phyloP scores from a whole-genome alignment of 148 eudicot genomes.

The Diospyros lotus region DNA sequence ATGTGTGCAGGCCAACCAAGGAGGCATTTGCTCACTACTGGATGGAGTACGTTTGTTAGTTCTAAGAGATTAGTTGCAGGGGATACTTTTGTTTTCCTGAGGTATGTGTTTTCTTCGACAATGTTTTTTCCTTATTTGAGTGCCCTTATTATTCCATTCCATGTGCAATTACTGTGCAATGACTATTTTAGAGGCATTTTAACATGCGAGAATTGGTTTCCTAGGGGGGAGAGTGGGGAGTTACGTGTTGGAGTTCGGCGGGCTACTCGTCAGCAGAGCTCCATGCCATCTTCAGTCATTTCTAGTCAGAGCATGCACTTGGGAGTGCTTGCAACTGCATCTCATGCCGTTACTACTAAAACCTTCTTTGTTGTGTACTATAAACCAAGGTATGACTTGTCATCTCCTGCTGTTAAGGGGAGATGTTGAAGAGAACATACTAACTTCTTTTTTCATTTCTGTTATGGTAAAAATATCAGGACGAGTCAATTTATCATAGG shows the following conservation, averaged over 20 bases:
- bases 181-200: neutral
- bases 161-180: neutral
- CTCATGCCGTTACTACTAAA: constrained; percentile 67
- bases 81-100: constrained; percentile 86
- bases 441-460: neutral
- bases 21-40: constrained; percentile 95
- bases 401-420: neutral
- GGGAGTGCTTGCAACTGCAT: constrained; percentile 97
- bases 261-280: constrained; percentile 62
- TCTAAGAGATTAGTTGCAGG: constrained; percentile 96
- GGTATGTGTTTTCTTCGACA: constrained; percentile 33
- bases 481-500: constrained; percentile 97
- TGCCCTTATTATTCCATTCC: neutral
- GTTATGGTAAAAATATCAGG: constrained; percentile 32
- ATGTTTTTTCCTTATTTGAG: neutral
- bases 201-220: neutral
- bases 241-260: constrained; percentile 86
- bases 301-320: constrained; percentile 97
- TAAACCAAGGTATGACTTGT: constrained; percentile 69
- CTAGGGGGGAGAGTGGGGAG: constrained; percentile 75
- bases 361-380: constrained; percentile 80
- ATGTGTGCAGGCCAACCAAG: constrained; percentile 74
- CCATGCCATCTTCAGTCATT: constrained; percentile 89
- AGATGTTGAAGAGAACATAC: neutral
- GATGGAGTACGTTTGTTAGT: constrained; percentile 98